Percentiles rank a stretch among this genome's conserved stretches.
Evolutionary conservation across 345 rosid genomes (phyloP).

Genomic region (Brassica cretica): DNA sequence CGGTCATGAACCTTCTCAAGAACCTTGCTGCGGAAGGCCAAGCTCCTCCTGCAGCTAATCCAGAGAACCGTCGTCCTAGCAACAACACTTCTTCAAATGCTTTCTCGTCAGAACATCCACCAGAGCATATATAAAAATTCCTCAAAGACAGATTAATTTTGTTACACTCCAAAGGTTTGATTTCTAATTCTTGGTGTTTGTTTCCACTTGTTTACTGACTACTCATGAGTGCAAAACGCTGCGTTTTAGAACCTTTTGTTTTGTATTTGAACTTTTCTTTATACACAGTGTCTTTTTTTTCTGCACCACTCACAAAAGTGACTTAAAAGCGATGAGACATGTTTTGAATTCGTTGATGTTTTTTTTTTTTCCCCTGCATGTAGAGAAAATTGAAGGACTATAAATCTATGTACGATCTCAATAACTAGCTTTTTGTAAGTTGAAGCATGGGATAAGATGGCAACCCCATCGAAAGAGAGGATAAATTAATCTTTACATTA

Average conservation of each 20-base stretch:
- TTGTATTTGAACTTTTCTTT: constrained; percentile 1
- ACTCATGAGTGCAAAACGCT: constrained; percentile 12
- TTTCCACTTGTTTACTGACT: background rate
- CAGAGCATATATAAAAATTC: constrained; percentile 51
- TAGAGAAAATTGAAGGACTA: background rate
- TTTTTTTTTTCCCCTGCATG: background rate
- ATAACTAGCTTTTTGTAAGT: background rate
- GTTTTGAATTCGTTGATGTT: constrained; percentile 14
- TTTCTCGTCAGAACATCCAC: constrained; percentile 33
- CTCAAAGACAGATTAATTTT: constrained; percentile 51
- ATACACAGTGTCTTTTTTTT: background rate
- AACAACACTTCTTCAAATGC: constrained; percentile 23
- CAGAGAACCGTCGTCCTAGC: constrained; percentile 23
- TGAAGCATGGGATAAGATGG: constrained; percentile 10
- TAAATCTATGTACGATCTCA: background rate
- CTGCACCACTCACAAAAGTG: background rate
- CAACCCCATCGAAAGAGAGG: constrained; percentile 27
- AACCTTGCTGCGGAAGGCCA: constrained; percentile 80
- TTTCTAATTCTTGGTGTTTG: background rate
- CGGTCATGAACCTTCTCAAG: constrained; percentile 83
- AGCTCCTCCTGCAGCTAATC: constrained; percentile 48
- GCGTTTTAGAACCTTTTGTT: constrained; percentile 13
- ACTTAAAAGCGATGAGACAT: background rate
- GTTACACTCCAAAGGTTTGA: background rate
- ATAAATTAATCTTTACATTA: constrained; percentile 29